Percentiles rank a stretch among this genome's conserved stretches.
Conservation (phyloP, 2,329 filamentous ascomycete species). For the Xylariaceae sp. region DNA sequence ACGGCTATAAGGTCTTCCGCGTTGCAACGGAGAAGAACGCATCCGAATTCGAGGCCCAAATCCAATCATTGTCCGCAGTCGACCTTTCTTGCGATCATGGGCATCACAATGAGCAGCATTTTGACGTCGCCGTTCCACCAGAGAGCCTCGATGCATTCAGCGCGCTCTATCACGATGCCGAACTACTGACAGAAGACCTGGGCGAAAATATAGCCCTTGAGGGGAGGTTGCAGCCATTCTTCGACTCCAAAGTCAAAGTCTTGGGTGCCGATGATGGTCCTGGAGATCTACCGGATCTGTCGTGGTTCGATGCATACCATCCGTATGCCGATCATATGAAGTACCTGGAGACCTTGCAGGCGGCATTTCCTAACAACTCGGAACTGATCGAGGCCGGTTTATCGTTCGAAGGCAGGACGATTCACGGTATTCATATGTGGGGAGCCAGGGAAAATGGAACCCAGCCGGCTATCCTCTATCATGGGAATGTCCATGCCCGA, state of each 20-base stretch:
- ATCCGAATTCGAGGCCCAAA: slow-evolving; percentile 25
- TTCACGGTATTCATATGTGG: slow-evolving; percentile 57
- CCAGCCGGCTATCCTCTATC: slow-evolving; percentile 47
- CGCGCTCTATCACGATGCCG: slow-evolving; percentile 28
- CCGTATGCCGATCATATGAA: slow-evolving; percentile 47
- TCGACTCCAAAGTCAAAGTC: slow-evolving; percentile 16
- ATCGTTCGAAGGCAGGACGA: slow-evolving; percentile 44
- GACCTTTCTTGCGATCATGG: slow-evolving; percentile 30
- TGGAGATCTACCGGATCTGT: slow-evolving; percentile 31
- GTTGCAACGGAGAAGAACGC: slow-evolving; percentile 26
- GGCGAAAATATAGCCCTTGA: slow-evolving; percentile 33
- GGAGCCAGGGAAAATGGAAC: slow-evolving; percentile 41
- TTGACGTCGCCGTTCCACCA: slow-evolving; percentile 34
- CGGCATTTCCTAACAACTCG: slow-evolving; percentile 42
- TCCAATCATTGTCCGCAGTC: slow-evolving; percentile 28
- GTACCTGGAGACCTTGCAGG: slow-evolving; percentile 44
- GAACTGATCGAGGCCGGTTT: slow-evolving; percentile 45
- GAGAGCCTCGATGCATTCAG: slow-evolving; percentile 31
- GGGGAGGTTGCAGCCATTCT: slow-evolving; percentile 29
- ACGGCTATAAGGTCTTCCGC: slow-evolving; percentile 35
- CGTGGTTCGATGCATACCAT: slow-evolving; percentile 53
- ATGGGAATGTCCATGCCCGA: slow-evolving; percentile 39
- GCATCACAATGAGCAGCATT: slow-evolving; percentile 23
- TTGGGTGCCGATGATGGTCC: slow-evolving; percentile 20
- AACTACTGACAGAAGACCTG: slow-evolving; percentile 31